A percentile compares a stretch with the other conserved stretches of the same genome.
Evolutionary conservation across 345 rosid genomes (phyloP).

Genomic region (Eucalyptus fibrosa): DNA sequence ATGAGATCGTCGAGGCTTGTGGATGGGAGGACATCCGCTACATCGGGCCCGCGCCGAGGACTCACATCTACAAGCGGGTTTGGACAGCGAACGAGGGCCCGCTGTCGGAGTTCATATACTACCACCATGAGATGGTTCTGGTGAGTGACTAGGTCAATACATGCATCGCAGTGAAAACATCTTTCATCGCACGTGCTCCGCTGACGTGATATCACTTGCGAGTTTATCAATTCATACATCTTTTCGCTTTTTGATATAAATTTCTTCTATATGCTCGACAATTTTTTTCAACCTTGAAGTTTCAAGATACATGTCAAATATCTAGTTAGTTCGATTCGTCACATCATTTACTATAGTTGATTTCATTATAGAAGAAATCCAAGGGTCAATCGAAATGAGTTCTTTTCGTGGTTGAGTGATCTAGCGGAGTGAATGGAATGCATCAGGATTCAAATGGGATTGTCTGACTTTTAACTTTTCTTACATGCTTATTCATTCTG

Average conservation of each 20-base stretch:
- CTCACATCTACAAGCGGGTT: conserved; percentile 42
- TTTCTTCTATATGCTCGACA: background rate
- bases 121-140: conserved; percentile 72
- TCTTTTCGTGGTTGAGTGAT: background rate
- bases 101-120: conserved; percentile 52
- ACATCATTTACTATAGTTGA: background rate
- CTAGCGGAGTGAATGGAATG: background rate
- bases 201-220: background rate
- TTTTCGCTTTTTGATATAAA: background rate
- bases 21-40: conserved; percentile 56
- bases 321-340: background rate
- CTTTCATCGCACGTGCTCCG: background rate
- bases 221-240: background rate
- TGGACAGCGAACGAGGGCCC: conserved; percentile 80
- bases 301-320: background rate
- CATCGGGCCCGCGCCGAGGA: conserved; percentile 46
- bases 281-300: background rate
- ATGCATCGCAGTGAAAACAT: background rate
- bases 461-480: background rate
- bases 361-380: background rate
- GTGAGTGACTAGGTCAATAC: background rate
- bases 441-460: background rate
- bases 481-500: background rate
- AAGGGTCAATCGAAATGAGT: background rate
- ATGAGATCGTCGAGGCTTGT: conserved; percentile 36